Evolutionary conservation across 768 basidiomycete genomes (phyloP).

Genomic region (Lactarius evosmus): DNA sequence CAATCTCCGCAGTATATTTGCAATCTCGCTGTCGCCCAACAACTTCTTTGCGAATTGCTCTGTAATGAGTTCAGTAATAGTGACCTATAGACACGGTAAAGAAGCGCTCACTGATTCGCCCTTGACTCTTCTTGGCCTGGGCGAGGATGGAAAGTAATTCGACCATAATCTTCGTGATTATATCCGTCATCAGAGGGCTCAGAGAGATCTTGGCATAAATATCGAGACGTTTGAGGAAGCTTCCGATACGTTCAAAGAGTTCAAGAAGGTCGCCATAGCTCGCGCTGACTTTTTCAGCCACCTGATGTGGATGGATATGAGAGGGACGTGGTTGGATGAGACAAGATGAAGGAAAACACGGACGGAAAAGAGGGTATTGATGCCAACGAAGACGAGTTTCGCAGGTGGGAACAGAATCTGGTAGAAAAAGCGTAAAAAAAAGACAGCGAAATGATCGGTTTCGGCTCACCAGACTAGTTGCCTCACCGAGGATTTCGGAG

Average conservation of each 20-base stretch:
- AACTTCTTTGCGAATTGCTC: not conserved
- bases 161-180: not conserved
- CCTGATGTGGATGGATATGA: not conserved
- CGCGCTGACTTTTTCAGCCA: not conserved
- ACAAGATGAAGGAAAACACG: not conserved
- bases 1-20: not conserved
- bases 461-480: not conserved
- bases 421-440: not conserved
- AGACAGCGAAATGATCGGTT: not conserved
- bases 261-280: not conserved
- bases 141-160: not conserved
- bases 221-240: not conserved
- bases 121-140: not conserved
- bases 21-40: not conserved
- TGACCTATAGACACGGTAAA: accelerated
- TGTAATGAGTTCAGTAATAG: constrained; percentile 16
- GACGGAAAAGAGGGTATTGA: not conserved
- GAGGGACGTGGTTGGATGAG: not conserved
- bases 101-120: not conserved
- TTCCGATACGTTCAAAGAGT: not conserved
- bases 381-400: not conserved
- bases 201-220: not conserved
- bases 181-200: not conserved
- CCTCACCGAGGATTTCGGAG: not conserved
- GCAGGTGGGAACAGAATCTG: not conserved